These are phyloP conservation scores for Radiomyces spectabilis DNA, from an alignment of 192 early-diverging fungal genomes.

Conservation along the genomic window DNA sequence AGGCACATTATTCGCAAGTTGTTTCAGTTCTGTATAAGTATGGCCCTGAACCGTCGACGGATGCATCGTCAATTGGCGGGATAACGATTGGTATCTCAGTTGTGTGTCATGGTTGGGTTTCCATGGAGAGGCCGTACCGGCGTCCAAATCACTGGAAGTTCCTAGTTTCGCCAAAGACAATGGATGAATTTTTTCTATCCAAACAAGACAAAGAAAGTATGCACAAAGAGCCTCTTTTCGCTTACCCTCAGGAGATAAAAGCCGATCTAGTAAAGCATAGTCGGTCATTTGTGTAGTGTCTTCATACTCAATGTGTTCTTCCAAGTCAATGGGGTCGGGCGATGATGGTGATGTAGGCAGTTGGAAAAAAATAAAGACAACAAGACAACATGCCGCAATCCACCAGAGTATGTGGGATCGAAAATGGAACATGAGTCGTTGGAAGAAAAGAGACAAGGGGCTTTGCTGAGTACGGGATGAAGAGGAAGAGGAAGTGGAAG, in stretches of 20 bases:
- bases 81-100: not conserved
- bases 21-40: no score
- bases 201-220: not conserved
- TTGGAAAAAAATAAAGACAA: slow-evolving; percentile 1
- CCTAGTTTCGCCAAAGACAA: not conserved
- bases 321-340: not conserved
- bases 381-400: slow-evolving; percentile 23
- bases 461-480: no score
- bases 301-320: not conserved
- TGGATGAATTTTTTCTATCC: not conserved
- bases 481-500: no score
- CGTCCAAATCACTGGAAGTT: not conserved
- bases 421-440: no score
- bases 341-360: not conserved
- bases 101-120: not conserved
- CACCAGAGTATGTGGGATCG: no score
- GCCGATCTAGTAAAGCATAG: not conserved
- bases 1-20: no score
- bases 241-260: not conserved
- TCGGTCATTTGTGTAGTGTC: not conserved
- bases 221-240: not conserved
- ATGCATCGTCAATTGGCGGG: no score
- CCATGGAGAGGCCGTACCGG: not conserved
- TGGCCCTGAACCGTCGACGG: no score
- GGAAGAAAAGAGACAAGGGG: no score